Percentiles rank a stretch among this genome's conserved stretches.
phyloP scores from a whole-genome alignment of 164 flowering plant genomes.

The Umbilicus rupestris region DNA sequence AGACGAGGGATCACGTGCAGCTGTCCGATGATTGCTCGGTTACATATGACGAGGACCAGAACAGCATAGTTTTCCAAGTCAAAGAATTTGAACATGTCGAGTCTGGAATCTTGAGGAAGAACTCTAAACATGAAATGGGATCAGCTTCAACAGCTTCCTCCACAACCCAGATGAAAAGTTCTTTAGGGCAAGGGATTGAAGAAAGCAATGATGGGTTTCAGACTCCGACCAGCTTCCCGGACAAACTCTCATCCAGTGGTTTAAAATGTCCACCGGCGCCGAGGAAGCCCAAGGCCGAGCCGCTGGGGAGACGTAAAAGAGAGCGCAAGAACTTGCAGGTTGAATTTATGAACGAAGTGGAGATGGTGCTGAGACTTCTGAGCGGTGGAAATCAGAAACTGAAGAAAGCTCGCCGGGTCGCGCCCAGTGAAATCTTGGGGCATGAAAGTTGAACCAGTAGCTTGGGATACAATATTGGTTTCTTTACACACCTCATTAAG shows the following conservation, averaged over 20 bases:
- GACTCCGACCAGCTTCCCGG: neutral
- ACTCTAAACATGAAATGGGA: too few species aligned
- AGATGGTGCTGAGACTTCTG: neutral
- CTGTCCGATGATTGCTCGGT: neutral
- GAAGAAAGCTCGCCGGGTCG: too few species aligned
- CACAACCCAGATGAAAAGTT: too few species aligned
- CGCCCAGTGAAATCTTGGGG: too few species aligned
- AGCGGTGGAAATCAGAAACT: neutral
- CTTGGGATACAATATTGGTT: too few species aligned
- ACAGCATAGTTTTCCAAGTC: neutral
- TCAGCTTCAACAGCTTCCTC: too few species aligned
- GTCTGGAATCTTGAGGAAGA: neutral
- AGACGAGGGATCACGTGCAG: neutral
- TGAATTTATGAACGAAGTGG: too few species aligned
- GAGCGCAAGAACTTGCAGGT: neutral
- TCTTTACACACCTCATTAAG: too few species aligned
- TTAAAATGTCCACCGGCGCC: neutral
- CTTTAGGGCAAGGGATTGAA: neutral
- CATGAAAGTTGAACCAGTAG: too few species aligned
- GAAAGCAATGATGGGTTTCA: neutral
- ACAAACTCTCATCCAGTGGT: neutral
- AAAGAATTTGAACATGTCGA: conserved; percentile 2
- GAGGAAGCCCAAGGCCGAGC: neutral
- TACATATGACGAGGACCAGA: neutral
- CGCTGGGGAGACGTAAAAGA: conserved; percentile 1